Evolutionary conservation across 106 monocot species (phyloP).

Genomic region (Triglochin maritima): DNA sequence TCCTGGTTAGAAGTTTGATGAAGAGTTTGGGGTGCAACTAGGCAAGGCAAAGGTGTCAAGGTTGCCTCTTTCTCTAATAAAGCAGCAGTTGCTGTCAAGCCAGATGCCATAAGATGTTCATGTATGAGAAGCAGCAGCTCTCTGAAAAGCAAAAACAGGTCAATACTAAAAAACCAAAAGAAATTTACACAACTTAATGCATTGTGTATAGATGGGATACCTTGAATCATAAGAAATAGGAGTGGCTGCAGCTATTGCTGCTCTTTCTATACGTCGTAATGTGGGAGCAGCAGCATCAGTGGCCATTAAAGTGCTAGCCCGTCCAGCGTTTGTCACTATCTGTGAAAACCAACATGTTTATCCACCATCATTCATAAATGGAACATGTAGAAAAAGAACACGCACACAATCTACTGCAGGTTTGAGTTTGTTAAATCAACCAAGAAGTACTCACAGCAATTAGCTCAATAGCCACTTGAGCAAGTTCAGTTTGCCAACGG

Average conservation of each 20-base stretch:
- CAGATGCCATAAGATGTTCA: constrained; percentile 83
- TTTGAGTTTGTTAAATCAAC: neutral
- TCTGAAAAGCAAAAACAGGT: constrained; percentile 24
- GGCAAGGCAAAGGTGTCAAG: constrained; percentile 49
- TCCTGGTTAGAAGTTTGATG: constrained; percentile 52
- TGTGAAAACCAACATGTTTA: constrained; percentile 8
- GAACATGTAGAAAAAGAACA: neutral
- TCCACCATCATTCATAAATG: neutral
- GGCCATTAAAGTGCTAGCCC: constrained; percentile 87
- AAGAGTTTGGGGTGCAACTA: constrained; percentile 23
- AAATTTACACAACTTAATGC: too few species aligned
- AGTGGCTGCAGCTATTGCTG: constrained; percentile 96
- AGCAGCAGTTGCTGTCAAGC: constrained; percentile 55
- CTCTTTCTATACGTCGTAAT: constrained; percentile 92
- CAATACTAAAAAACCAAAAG: neutral
- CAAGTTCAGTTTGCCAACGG: constrained; percentile 86
- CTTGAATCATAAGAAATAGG: constrained; percentile 90
- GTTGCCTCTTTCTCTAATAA: constrained; percentile 77
- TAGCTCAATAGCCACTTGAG: constrained; percentile 89
- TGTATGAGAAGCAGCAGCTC: constrained; percentile 88
- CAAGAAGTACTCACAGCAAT: constrained; percentile 54
- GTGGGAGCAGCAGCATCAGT: constrained; percentile 99
- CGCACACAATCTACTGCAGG: neutral
- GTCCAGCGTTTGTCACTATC: constrained; percentile 94
- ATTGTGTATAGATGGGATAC: constrained; percentile 11